Conservation (phyloP, 495 filamentous ascomycete species). For the Tuber indicum region DNA sequence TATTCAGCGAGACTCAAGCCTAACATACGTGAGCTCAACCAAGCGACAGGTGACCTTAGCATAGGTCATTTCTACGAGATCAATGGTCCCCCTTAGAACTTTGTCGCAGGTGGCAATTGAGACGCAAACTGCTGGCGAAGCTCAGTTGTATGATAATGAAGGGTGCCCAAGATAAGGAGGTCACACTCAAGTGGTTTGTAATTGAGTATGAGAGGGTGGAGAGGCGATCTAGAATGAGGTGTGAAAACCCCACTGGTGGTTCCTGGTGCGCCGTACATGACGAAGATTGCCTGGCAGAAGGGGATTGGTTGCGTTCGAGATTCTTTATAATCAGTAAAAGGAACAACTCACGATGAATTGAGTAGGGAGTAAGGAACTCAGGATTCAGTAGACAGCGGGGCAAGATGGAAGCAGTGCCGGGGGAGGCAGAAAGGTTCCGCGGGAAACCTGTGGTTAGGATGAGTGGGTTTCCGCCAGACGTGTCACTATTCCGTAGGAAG, state of each 20-base stretch:
- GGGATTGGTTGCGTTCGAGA: conserved; percentile 17
- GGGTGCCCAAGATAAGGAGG: too few species aligned
- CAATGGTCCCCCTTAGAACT: too few species aligned
- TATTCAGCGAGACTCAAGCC: too few species aligned
- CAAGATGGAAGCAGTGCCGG: not conserved
- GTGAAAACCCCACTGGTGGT: conserved; percentile 75
- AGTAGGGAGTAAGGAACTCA: not conserved
- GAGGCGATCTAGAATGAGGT: too few species aligned
- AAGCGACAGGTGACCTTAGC: too few species aligned
- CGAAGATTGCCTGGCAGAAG: conserved; percentile 38
- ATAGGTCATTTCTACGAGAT: too few species aligned
- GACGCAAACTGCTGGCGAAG: too few species aligned
- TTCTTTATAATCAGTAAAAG: conserved; percentile 22
- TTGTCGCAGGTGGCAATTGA: too few species aligned
- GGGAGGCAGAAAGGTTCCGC: conserved; percentile 13
- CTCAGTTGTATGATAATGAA: too few species aligned
- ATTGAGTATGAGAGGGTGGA: too few species aligned
- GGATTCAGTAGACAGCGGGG: not conserved
- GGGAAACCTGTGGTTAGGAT: not conserved
- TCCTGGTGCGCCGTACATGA: conserved; percentile 74
- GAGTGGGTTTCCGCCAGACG: not conserved
- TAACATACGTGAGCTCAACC: too few species aligned
- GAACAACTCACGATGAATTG: conserved; percentile 6
- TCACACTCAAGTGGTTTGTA: too few species aligned
- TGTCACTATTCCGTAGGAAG: not conserved